These are phyloP conservation scores for Aspergillus amoenus DNA, from an alignment of 2,329 filamentous ascomycete genomes.

Conservation along the genomic window DNA sequence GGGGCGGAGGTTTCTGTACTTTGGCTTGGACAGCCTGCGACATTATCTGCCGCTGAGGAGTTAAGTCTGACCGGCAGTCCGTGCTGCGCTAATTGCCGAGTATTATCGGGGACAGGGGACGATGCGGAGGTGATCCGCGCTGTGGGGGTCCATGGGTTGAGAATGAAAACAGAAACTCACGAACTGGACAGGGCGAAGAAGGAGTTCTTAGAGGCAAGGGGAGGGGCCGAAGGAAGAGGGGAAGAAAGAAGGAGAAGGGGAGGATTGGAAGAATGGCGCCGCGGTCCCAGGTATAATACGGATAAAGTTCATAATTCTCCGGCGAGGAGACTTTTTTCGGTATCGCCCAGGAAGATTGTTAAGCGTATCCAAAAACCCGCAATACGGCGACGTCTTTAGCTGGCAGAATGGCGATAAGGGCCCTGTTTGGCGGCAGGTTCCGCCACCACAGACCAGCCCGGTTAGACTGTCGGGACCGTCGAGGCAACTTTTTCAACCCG, in stretches of 20 bases:
- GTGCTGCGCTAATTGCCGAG: not conserved
- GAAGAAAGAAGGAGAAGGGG: not conserved
- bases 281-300: not conserved
- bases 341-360: not conserved
- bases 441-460: not conserved
- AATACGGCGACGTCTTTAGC: not conserved
- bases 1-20: constrained; percentile 24
- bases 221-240: constrained; percentile 1
- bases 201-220: not conserved
- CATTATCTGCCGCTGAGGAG: constrained; percentile 8
- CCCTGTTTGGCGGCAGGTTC: not conserved
- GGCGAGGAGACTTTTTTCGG: not conserved
- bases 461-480: not conserved
- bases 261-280: not conserved
- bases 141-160: constrained; percentile 20
- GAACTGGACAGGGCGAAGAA: not conserved
- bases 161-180: not conserved
- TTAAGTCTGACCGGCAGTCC: not conserved
- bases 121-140: constrained; percentile 18
- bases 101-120: constrained; percentile 10
- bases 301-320: constrained; percentile 4
- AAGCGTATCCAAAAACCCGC: not conserved
- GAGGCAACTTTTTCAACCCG: not conserved
- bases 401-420: constrained; percentile 4
- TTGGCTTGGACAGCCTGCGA: constrained; percentile 25